These are phyloP conservation scores for Decorospora gaudefroyi DNA, from an alignment of 2,329 filamentous ascomycete genomes.

Conservation along the genomic window DNA sequence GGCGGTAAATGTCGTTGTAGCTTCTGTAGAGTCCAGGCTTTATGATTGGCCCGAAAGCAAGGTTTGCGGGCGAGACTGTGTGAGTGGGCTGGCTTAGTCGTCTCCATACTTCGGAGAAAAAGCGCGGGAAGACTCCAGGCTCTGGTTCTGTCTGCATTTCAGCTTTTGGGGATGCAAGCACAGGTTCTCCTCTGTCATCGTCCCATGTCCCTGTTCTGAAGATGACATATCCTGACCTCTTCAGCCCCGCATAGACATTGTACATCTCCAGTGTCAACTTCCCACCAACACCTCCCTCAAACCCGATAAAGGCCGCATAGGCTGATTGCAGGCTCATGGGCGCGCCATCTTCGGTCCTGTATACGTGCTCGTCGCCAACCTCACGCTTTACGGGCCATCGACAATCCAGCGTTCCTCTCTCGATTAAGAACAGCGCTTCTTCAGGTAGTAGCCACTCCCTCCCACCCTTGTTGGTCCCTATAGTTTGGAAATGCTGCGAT, in stretches of 20 bases:
- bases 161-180: conserved; percentile 10
- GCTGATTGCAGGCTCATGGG: conserved; percentile 90
- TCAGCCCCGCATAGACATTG: conserved; percentile 84
- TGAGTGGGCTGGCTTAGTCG: conserved; percentile 32
- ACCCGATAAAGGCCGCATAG: conserved; percentile 80
- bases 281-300: conserved; percentile 58
- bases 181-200: conserved; percentile 30
- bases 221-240: conserved; percentile 79
- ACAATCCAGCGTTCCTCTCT: conserved; percentile 84
- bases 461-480: conserved; percentile 61
- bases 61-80: conserved; percentile 20
- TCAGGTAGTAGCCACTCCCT: conserved; percentile 86
- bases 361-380: conserved; percentile 32
- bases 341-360: conserved; percentile 61
- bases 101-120: conserved; percentile 45
- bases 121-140: conserved; percentile 37
- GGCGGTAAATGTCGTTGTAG: conserved; percentile 71
- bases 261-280: conserved; percentile 75
- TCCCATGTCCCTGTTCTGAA: conserved; percentile 65
- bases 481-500: conserved; percentile 73
- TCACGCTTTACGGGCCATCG: conserved; percentile 68
- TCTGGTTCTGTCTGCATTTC: conserved; percentile 13
- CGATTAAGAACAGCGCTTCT: conserved; percentile 86
- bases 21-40: conserved; percentile 59
- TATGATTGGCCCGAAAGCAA: conserved; percentile 56